phyloP scores from a whole-genome alignment of 139 green algal genomes.

The Chlorella sp. region DNA sequence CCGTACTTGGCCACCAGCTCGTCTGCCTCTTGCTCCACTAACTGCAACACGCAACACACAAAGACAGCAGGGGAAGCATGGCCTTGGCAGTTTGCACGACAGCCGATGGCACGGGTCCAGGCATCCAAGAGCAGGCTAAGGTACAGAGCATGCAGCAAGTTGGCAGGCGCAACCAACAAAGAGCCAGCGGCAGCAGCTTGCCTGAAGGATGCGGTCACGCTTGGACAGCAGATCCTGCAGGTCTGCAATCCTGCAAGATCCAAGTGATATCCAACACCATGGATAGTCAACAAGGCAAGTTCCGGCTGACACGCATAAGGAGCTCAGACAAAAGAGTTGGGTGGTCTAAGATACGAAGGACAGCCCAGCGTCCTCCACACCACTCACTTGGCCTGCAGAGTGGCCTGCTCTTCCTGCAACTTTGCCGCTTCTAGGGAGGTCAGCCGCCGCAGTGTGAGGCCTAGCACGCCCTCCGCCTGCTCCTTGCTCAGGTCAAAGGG shows the following conservation, averaged over 20 bases:
- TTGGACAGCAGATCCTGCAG: slow-evolving; percentile 65
- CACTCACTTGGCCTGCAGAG: slow-evolving; percentile 59
- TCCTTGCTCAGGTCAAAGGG: slow-evolving; percentile 63
- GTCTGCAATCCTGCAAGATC: slow-evolving; percentile 49
- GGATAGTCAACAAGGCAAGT: too few species aligned
- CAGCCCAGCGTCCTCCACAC: too few species aligned
- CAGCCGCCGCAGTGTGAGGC: slow-evolving; percentile 86
- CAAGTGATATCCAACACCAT: too few species aligned
- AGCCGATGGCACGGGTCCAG: too few species aligned
- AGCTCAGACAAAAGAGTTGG: too few species aligned
- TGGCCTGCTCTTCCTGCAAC: slow-evolving; percentile 71
- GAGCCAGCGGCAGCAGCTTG: background rate
- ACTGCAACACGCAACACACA: background rate
- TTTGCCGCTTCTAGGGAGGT: slow-evolving; percentile 83
- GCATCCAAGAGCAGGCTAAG: background rate
- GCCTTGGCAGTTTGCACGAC: too few species aligned
- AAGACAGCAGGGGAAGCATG: too few species aligned
- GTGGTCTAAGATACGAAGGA: too few species aligned
- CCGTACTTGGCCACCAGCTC: slow-evolving; percentile 73
- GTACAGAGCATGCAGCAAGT: too few species aligned
- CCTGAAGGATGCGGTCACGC: slow-evolving; percentile 62
- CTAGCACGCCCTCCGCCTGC: slow-evolving; percentile 87
- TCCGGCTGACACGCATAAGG: too few species aligned
- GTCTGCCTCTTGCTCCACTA: slow-evolving; percentile 73
- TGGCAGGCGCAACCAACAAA: too few species aligned